These are phyloP conservation scores for Aspergillus texensis DNA, from an alignment of 2,329 filamentous ascomycete species.

Conservation along the genomic window DNA sequence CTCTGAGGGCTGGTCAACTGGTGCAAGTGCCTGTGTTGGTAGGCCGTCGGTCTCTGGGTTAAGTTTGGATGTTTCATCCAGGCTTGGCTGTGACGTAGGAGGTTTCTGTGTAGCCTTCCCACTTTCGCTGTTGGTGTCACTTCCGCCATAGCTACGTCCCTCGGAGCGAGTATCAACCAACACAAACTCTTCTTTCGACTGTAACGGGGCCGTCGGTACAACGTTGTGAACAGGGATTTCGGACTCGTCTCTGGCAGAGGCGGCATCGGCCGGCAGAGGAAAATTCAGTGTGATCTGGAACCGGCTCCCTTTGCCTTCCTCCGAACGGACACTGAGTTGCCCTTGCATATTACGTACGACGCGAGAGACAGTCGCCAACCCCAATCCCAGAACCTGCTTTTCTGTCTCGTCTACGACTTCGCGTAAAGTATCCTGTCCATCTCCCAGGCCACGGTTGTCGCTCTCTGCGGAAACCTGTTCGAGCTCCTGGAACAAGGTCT, in stretches of 20 bases:
- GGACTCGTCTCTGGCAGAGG: conserved; percentile 27
- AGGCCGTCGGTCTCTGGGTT: not conserved
- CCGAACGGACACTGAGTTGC: conserved; percentile 80
- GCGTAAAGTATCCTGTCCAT: conserved; percentile 25
- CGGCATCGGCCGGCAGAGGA: conserved; percentile 53
- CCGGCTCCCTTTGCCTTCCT: conserved; percentile 77
- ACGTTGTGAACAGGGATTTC: conserved; percentile 19
- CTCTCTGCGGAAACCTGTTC: conserved; percentile 68
- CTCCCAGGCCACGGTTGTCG: conserved; percentile 43
- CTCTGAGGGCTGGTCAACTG: not conserved
- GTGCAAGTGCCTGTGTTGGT: not conserved
- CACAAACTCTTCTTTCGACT: conserved; percentile 40
- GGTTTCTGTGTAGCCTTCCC: not conserved
- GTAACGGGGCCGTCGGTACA: not conserved
- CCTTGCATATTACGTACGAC: conserved; percentile 90
- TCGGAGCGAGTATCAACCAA: conserved; percentile 34
- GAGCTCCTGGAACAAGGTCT: conserved; percentile 63
- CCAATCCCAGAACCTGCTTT: conserved; percentile 69
- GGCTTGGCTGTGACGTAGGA: not conserved
- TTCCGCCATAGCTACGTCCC: conserved; percentile 25
- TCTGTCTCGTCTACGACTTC: conserved; percentile 6
- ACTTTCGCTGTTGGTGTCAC: conserved; percentile 18
- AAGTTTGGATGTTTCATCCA: not conserved
- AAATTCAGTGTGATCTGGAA: conserved; percentile 83
- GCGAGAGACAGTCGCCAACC: conserved; percentile 83